phyloP scores from a whole-genome alignment of 345 rosid genomes.

The Mallotus nudiflorus region DNA sequence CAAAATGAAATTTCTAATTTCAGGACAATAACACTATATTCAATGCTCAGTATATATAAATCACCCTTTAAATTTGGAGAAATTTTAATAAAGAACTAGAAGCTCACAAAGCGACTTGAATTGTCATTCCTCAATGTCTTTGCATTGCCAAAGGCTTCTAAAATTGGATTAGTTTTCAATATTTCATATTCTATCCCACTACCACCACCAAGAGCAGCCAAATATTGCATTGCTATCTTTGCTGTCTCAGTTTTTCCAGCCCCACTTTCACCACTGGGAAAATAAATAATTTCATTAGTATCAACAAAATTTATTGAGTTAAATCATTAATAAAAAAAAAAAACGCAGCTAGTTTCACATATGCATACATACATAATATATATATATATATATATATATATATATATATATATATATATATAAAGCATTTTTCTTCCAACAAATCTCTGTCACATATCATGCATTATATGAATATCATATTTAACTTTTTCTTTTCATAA shows the following conservation, averaged over 20 bases:
- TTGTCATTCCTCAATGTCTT: slow-evolving; percentile 95
- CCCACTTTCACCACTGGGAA: slow-evolving; percentile 95
- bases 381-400: too few species aligned
- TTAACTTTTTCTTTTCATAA: neutral
- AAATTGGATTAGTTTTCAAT: slow-evolving; percentile 90
- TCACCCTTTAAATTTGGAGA: neutral
- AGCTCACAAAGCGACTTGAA: slow-evolving; percentile 98
- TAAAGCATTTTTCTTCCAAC: too few species aligned
- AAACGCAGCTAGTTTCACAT: too few species aligned
- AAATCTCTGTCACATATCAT: too few species aligned
- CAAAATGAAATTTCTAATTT: neutral
- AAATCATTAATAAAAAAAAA: too few species aligned
- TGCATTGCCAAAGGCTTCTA: slow-evolving; percentile 99
- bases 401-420: too few species aligned
- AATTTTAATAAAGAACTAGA: slow-evolving; percentile 23
- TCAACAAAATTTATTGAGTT: too few species aligned
- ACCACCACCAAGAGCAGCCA: slow-evolving; percentile 99
- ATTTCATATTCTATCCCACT: slow-evolving; percentile 98
- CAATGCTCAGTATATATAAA: slow-evolving; percentile 1
- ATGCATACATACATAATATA: too few species aligned
- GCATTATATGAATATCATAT: neutral
- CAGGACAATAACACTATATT: neutral
- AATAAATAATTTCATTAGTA: slow-evolving; percentile 27
- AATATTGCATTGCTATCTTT: slow-evolving; percentile 98
- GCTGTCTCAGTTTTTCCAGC: slow-evolving; percentile 99